Evolutionary conservation across 352 stramenopile genomes (phyloP), one percentile per base, ranked within the genome.

Genomic region (Globisporangium nodosum): DNA sequence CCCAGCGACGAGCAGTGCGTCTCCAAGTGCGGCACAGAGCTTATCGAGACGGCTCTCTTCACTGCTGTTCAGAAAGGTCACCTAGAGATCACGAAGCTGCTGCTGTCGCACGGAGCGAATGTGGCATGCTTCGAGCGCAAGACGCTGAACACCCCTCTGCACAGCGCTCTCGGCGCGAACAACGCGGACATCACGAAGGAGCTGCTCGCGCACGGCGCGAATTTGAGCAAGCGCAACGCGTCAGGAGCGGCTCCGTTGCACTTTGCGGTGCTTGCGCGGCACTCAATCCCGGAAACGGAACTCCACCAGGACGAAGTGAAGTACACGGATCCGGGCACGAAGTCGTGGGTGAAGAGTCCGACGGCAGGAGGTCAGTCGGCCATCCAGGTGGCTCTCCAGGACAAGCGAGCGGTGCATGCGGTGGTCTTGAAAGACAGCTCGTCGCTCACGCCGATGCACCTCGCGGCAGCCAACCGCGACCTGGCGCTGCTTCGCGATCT

Each of bases 401-500:
- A 84, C 42, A 24, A 72, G 31, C 74, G 70, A 15, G 76, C 71
- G 1, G 66, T 71, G 27, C 53, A 77, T 30, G 80, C 76, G 9
- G 71, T 90, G 0, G 60, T 80, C 54, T 49, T 74, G 12, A 63
- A 56, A 8, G 76, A 92, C 53, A 59, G 37, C 0, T 70, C 80
- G 18, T 71, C 78, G 21, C 63, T 72, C 7, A 88, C 80, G 3
- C 76, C 78, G 1, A 71, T 90, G 11, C 80, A 90, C 43, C 69
- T 83, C 46, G 82, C 82, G 1, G 74, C 78, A 16, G 58, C 52
- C 5, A 87, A 90, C 27, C 78, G 83, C 20, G 83, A 92, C 48
- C 55, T 88, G 7, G 68, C 79, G 37, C 55, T 92, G 21, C 55
- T 92, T 6, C 73, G 71, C 7, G 66, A 64, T 20, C 53, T 90